Base-by-base conservation (phyloP, 345 rosid genomes). In the Boechera retrofracta region DNA sequence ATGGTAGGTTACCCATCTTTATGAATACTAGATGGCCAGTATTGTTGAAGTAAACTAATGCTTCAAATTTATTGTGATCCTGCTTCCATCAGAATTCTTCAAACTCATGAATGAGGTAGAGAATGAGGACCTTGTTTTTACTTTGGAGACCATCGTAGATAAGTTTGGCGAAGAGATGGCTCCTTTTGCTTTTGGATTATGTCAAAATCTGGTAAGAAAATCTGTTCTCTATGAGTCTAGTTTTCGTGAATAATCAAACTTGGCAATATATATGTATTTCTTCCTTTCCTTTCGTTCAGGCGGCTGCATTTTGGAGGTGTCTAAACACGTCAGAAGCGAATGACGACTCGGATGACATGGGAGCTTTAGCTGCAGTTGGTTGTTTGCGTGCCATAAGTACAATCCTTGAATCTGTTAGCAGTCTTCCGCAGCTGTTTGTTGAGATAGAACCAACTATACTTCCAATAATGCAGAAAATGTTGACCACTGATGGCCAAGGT, bases 401-500 rank as follows among this genome's bases (percentile, higher is more conserved):
- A 36, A 91, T 93, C 78, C 98, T 93, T 47, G 97, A 93, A 80
- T 93, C 98, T 73, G 91, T 93, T 69, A 91, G 95, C 85, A 83
- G 95, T 77, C 95, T 93, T 77, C 95, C 98, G 69, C 89, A 88
- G 67, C 95, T 93, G 39, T 93, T 93, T 81, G 82, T 88, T 76
- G 92, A 91, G 83, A 75, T 93, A 75, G 98, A 93, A 83, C 93
- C 98, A 44, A 93, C 89, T 18, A 75, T 93, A 81, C 93, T 93
- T 77, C 98, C 97, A 41, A 87, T 93, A 79, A 89, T 91, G 98
- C 93, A 84, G 77, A 88, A 86, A 81, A 93, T 93, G 98, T 71
- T 93, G 89, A 93, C 99, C 66, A 87, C 94, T 18, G 99, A 91
- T 80, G 99, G 99, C 60, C 97, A 91, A 83, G 99, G 99, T 93